Base-by-base conservation (phyloP, 1,139 yeast species). In the Pichia kudriavzevii region DNA sequence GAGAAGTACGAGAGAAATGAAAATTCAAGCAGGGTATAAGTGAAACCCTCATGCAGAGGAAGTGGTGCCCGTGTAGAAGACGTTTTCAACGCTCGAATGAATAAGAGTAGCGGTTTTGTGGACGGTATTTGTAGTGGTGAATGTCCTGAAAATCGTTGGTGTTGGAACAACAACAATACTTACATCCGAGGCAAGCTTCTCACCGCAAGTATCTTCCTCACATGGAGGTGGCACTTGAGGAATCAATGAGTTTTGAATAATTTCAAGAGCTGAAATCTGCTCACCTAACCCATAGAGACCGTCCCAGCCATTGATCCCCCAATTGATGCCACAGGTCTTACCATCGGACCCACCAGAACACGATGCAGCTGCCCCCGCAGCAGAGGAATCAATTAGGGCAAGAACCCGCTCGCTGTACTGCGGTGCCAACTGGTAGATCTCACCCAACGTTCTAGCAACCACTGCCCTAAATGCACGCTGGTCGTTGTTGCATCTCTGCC, bases 311-410 rank as follows among this genome's bases (percentile, higher is more conserved):
- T 60, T 65, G 14, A 59, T 50, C 28, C 71, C 61, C 97, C 97
- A 88, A 53, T 79, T 69, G 39, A 75, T 56, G 29, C 96, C 96
- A 64, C 97, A 88, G 0, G 96, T 87, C 50, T 79, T 81, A n/a
- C 88, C 88, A 61, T 87, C 95, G 2, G 61, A 43, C 54, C 96
- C 96, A 49, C 96, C 96, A 2, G 76, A 63, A 59, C 97, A 88
- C 1, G 93, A 72, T 26, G 62, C 61, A 1, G 94, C 93, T 0
- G 95, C 96, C 11, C 79, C 95, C 17, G 56, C 40, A 0, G 96
- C 94, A n/a, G 91, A 75, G 1, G 75, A 61, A 26, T 66, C 64
- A 35, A 88, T 53, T 53, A 71, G 66, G 5, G 57, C 46, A 60
- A 68, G 64, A 39, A 84, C 75, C 4, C 63, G 61, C 27, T 64